phyloP scores from a whole-genome alignment of 2,329 filamentous ascomycete species.

The Exophiala phaeomuriformis region DNA sequence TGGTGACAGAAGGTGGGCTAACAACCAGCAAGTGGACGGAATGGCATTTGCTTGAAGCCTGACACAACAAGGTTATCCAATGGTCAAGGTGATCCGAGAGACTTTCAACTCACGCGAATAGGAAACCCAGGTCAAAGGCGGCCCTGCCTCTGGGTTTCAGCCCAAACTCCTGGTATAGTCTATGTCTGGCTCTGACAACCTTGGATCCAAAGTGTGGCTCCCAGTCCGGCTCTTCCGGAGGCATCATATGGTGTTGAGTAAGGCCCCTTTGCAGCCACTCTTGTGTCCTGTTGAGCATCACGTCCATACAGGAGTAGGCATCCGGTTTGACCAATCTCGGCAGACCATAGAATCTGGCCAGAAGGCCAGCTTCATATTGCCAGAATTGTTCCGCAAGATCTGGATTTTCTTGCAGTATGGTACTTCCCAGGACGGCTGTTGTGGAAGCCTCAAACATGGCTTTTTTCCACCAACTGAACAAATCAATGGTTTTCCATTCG shows the following conservation, averaged over 20 bases:
- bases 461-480: slow-evolving; percentile 3
- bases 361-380: slow-evolving; percentile 28
- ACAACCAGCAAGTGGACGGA: slow-evolving; percentile 37
- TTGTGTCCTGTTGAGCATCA: slow-evolving; percentile 3
- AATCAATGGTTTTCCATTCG: slow-evolving; percentile 11
- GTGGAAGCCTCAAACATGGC: slow-evolving; percentile 6
- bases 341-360: slow-evolving; percentile 22
- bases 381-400: slow-evolving; percentile 37
- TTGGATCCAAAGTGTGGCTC: slow-evolving; percentile 1
- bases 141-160: slow-evolving; percentile 22
- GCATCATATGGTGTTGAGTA: not conserved
- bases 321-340: slow-evolving; percentile 15
- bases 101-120: slow-evolving; percentile 22
- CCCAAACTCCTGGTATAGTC: not conserved
- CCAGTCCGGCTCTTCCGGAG: slow-evolving; percentile 8
- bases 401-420: slow-evolving; percentile 39
- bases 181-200: slow-evolving; percentile 18
- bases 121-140: slow-evolving; percentile 33
- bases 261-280: slow-evolving; percentile 2
- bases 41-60: slow-evolving; percentile 37
- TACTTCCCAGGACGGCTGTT: slow-evolving; percentile 35
- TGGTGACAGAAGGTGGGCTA: slow-evolving; percentile 39
- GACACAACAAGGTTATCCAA: not conserved
- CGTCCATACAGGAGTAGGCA: slow-evolving; percentile 3
- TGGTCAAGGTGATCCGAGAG: not conserved